These are phyloP conservation scores for Yarrowia galli DNA, from an alignment of 1,139 yeast genomes.

Conservation along the genomic window DNA sequence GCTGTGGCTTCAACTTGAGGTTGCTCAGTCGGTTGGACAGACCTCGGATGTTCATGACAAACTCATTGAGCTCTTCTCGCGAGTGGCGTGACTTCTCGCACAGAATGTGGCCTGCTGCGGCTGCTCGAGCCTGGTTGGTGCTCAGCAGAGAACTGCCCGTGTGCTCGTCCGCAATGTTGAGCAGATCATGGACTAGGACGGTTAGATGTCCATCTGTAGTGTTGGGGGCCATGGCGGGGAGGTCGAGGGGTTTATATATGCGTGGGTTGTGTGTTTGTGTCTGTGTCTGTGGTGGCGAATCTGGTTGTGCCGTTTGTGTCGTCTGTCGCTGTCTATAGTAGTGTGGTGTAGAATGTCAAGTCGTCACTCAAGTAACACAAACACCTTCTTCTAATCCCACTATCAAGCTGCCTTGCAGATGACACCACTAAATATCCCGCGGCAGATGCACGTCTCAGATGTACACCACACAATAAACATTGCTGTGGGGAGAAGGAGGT, in stretches of 20 bases:
- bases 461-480: not conserved
- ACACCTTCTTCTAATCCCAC: not conserved
- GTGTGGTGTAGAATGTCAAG: not conserved
- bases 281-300: too few relatives aligned
- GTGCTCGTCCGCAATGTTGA: slow-evolving; percentile 22
- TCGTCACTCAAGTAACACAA: too few relatives aligned
- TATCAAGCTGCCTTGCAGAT: slow-evolving; percentile 27
- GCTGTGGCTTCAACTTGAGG: slow-evolving; percentile 24
- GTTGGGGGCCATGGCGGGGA: slow-evolving; percentile 1
- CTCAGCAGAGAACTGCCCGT: not conserved
- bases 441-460: not conserved
- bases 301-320: too few relatives aligned
- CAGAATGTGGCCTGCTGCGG: not conserved
- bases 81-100: slow-evolving; percentile 19
- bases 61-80: slow-evolving; percentile 27
- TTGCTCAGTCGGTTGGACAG: slow-evolving; percentile 35
- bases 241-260: too few relatives aligned
- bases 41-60: slow-evolving; percentile 30
- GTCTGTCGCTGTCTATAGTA: too few relatives aligned
- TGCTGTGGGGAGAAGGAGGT: slow-evolving; percentile 3
- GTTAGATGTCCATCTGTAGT: slow-evolving; percentile 5
- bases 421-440: slow-evolving; percentile 7
- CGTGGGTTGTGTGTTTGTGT: not conserved
- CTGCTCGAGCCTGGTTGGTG: slow-evolving; percentile 20
- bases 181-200: slow-evolving; percentile 24